Conservation (phyloP, 352 stramenopile species). For the Pythium utonaiense region DNA sequence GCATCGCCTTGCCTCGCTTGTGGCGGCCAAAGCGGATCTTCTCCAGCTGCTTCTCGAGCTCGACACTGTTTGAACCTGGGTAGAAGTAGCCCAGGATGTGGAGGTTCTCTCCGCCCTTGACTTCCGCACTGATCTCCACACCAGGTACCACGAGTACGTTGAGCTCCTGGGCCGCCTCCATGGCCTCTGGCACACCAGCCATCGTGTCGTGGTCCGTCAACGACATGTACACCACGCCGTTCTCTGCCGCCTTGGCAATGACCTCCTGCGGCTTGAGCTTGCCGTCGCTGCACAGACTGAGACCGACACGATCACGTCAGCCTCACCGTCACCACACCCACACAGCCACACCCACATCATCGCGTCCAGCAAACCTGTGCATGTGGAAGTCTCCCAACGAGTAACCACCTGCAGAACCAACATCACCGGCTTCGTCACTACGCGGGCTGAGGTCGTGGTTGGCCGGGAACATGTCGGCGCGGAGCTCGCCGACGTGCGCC, state of each 20-base stretch:
- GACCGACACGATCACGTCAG: neutral
- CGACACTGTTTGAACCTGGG: slow-evolving; percentile 67
- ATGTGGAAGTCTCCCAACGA: slow-evolving; percentile 77
- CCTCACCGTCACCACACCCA: neutral
- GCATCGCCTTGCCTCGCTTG: slow-evolving; percentile 80
- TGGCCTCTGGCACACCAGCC: slow-evolving; percentile 71
- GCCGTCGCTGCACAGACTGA: slow-evolving; percentile 77
- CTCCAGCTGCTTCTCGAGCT: slow-evolving; percentile 69
- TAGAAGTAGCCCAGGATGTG: slow-evolving; percentile 87
- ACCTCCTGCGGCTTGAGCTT: slow-evolving; percentile 74
- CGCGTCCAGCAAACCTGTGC: slow-evolving; percentile 72
- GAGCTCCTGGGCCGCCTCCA: slow-evolving; percentile 54
- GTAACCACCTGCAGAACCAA: slow-evolving; percentile 52
- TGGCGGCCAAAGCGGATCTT: slow-evolving; percentile 78
- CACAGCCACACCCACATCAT: no score
- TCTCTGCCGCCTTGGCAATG: slow-evolving; percentile 69
- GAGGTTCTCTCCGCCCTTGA: slow-evolving; percentile 79
- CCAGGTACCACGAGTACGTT: slow-evolving; percentile 74
- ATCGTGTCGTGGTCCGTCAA: slow-evolving; percentile 87
- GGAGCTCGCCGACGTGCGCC: slow-evolving; percentile 31
- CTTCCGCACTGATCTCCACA: slow-evolving; percentile 85
- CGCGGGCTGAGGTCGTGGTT: slow-evolving; percentile 28
- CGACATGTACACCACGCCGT: slow-evolving; percentile 79
- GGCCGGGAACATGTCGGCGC: slow-evolving; percentile 75
- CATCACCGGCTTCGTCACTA: slow-evolving; percentile 30